Base-by-base conservation (phyloP, 805 yeast genomes). In the Kuraishia cidri region DNA sequence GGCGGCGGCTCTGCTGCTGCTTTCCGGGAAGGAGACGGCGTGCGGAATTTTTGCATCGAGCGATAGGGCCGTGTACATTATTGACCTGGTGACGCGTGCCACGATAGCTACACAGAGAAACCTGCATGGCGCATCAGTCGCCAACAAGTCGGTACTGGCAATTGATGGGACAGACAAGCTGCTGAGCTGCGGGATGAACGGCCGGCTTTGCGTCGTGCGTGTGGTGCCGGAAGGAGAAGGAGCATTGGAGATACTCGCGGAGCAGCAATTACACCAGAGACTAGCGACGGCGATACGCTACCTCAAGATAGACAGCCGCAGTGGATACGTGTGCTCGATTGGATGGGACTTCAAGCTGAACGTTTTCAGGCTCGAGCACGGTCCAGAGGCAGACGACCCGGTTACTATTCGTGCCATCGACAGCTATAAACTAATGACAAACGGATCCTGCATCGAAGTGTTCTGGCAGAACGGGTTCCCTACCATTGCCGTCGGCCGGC, bases 311-410 rank as follows among this genome's bases (percentile, higher is more conserved):
- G 38, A 30, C 21, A 22, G 33, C 1, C 22, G 30, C 2, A 34
- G 46, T 4, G 57, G 59, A 13, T 66, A 60, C 40, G 42, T 79
- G 14, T 58, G 69, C 8, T 67, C 82, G 1, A 56, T 73, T 39
- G 85, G 87, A 3, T 68, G 79, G 69, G 88, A 80, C 50, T 54
- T 60, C 33, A 47, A 46, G 15, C 34, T 77, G 3, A 62, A 56
- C 30, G 47, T 67, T 24, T 52, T 66, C 34, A 43, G 47, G 34
- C 31, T 67, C 4, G 37, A 43, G 6, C 38, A 45, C 2, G 42
- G 37, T 1, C n/a, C n/a, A n/a, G 24, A 32, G 2, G 37, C 42
- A 6, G 40, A 43, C 3, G 43, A 39, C 1, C 16, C 29, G 2
- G 33, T 44, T 1, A 28, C 39, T 16, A 28, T 48, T 2, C 31